Base-by-base conservation (phyloP, 2,329 filamentous ascomycete genomes). In the Byssoonygena ceratinophila region DNA sequence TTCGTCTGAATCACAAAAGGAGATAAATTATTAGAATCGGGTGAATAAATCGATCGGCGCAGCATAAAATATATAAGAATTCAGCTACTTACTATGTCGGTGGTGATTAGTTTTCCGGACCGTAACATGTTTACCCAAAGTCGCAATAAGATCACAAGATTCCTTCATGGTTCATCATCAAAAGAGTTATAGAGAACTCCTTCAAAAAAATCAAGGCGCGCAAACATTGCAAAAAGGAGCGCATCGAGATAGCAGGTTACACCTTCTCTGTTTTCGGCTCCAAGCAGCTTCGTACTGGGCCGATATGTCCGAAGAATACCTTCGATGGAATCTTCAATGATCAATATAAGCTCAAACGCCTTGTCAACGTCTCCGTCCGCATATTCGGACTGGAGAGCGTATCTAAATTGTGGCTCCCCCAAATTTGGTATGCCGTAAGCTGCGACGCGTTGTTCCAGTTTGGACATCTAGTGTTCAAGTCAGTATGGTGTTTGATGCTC, bases 241-340 rank as follows among this genome's bases (percentile, higher is more conserved):
- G 91, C 79, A 66, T 97, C 92, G 14, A 97, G 74, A 66, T 94
- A 97, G 71, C 92, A 98, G n/a, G 91, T 97, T 32, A 95, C 88
- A 45, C 80, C 81, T 41, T 84, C 78, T 45, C 89, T 78, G 64
- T 98, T 98, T 60, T 87, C 84, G 11, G 92, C 91, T 5, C 92
- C 92, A 3, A 87, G 72, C 73, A 97, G 82, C 53, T 78, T 78
- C 6, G 84, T 76, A 50, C 77, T 76, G 7, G 87, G 81, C 52
- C 87, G 77, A 70, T 87, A 94, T 14, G 81, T 79, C 57, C 82
- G 76, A 58, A 97, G 78, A 37, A 87, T 80, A 14, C 91, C 90
- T 27, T 87, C 80, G 36, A 87, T 82, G 0, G 91, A 87, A 60
- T 90, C 83, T 62, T 91, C 83, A 58, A 94, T 81, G 22, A 96